These are phyloP conservation scores for Cotoneaster glaucophyllus DNA, from an alignment of 306 rosid species.

Conservation along the genomic window DNA sequence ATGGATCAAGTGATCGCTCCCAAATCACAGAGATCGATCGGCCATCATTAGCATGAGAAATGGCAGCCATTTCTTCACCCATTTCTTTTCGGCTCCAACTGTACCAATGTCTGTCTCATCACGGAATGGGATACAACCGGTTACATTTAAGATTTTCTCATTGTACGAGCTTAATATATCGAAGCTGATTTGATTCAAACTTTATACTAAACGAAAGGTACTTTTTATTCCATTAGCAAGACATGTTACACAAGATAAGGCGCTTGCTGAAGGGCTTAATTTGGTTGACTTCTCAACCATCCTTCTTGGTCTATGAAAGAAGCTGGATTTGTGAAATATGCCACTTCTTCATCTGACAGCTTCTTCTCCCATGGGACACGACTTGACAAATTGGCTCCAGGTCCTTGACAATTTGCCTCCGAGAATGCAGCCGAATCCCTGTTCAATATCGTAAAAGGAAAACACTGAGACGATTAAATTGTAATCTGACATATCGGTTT, in stretches of 20 bases:
- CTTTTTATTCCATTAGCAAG: too few relatives aligned
- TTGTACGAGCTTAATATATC: background rate
- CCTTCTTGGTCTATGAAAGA: conserved; percentile 17
- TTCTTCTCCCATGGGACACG: conserved; percentile 25
- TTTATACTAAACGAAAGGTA: too few relatives aligned
- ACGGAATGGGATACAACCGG: too few relatives aligned
- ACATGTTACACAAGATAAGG: too few relatives aligned
- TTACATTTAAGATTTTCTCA: background rate
- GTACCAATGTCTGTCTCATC: too few relatives aligned
- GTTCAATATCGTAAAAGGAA: background rate
- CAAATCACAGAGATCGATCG: background rate
- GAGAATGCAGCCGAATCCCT: conserved; percentile 9
- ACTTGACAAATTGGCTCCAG: background rate
- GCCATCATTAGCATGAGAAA: background rate
- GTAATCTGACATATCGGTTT: too few relatives aligned
- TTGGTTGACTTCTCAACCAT: conserved; percentile 10
- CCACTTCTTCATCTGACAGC: background rate
- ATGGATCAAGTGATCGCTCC: background rate
- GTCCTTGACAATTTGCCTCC: conserved; percentile 15
- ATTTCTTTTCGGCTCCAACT: too few relatives aligned
- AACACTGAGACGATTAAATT: too few relatives aligned
- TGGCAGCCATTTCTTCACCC: too few relatives aligned
- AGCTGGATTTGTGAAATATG: background rate
- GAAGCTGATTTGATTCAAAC: too few relatives aligned
- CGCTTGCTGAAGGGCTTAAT: background rate